These are phyloP conservation scores for Terfezia boudieri DNA, from an alignment of 495 filamentous ascomycete genomes.

Conservation along the genomic window DNA sequence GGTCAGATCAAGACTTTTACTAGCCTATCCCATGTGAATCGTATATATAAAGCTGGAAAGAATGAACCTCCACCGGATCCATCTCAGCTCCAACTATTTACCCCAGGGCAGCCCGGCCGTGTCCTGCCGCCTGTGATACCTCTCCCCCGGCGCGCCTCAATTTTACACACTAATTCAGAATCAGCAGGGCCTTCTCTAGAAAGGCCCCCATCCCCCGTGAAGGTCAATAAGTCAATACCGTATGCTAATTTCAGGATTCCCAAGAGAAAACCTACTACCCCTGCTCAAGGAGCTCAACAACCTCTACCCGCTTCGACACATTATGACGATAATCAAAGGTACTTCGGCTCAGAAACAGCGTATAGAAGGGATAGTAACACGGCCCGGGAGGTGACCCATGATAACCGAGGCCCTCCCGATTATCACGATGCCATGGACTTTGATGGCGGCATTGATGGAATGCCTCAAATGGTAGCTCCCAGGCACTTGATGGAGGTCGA, in stretches of 20 bases:
- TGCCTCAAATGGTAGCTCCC: no score
- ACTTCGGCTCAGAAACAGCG: no score
- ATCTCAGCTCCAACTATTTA: constrained; percentile 22
- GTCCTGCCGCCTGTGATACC: not conserved
- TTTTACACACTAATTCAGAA: not conserved
- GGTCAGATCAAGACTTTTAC: not conserved
- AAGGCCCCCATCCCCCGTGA: no score
- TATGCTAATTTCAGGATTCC: constrained; percentile 2
- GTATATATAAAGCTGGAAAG: constrained; percentile 10
- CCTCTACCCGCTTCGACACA: not conserved
- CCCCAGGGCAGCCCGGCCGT: constrained; percentile 3
- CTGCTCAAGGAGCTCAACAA: not conserved
- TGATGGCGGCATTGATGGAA: no score
- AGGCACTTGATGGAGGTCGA: constrained; percentile 7
- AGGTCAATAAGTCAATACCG: not conserved
- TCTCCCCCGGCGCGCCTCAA: not conserved
- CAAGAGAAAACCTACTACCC: not conserved
- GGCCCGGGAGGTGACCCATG: no score
- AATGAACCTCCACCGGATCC: constrained; percentile 16
- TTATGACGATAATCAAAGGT: no score
- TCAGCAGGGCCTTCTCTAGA: no score
- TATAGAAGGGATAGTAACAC: no score
- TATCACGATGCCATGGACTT: no score
- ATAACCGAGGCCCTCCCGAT: no score
- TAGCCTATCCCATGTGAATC: constrained; percentile 1